These are phyloP conservation scores for Neodidymelliopsis sp. DNA, from an alignment of 2,329 filamentous ascomycete genomes.

Conservation along the genomic window DNA sequence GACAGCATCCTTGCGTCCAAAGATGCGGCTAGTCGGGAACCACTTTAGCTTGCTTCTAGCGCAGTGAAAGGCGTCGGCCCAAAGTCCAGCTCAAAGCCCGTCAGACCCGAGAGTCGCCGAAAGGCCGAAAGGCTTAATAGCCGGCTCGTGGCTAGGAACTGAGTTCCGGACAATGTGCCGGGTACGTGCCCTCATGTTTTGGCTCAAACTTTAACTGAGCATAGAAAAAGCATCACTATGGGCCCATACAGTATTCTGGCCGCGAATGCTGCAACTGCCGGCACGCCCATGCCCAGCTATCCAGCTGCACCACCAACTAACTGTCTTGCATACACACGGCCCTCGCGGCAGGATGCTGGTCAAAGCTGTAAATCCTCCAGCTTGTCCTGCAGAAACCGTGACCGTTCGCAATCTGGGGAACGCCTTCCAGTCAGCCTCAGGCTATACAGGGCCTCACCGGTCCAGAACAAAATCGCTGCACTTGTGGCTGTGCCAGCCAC, in stretches of 20 bases:
- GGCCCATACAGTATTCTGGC: not conserved
- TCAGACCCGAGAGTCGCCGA: constrained; percentile 4
- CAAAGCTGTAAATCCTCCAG: not conserved
- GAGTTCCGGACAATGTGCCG: not conserved
- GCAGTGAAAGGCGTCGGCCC: not conserved
- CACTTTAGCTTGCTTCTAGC: constrained; percentile 7
- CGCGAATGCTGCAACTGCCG: constrained; percentile 8
- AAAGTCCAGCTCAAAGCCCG: not conserved
- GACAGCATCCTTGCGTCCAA: not conserved
- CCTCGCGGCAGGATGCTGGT: not conserved
- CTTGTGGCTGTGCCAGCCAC: constrained; percentile 12
- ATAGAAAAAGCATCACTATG: constrained; percentile 1
- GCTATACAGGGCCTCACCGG: constrained; percentile 9
- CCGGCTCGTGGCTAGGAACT: constrained; percentile 1
- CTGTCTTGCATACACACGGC: not conserved
- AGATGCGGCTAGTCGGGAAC: not conserved
- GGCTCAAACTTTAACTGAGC: constrained; percentile 12
- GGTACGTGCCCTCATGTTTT: not conserved
- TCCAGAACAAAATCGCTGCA: constrained; percentile 2
- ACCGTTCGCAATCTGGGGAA: constrained; percentile 4
- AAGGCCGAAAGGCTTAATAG: not conserved
- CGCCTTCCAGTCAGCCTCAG: constrained; percentile 15
- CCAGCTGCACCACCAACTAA: not conserved
- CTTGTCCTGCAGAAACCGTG: not conserved
- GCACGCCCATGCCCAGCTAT: constrained; percentile 1